Conservation (phyloP, 1,284 basidiomycete genomes). For the Leccinum subfulvum region DNA sequence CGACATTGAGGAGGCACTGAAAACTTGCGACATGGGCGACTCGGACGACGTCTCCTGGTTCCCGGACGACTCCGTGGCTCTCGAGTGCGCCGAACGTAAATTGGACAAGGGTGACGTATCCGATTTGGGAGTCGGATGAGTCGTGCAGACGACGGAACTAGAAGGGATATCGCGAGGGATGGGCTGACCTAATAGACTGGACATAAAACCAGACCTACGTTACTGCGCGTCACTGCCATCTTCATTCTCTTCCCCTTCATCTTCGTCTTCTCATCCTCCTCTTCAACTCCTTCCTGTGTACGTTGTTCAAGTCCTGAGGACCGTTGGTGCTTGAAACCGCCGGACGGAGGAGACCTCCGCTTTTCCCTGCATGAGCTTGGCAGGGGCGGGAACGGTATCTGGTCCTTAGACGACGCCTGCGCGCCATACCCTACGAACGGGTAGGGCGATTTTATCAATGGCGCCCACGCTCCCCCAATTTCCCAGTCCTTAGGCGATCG, state of each 20-base stretch:
- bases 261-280: conserved; percentile 38
- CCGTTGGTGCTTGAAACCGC: conserved; percentile 18
- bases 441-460: conserved; percentile 52
- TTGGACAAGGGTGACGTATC: conserved; percentile 39
- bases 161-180: conserved; percentile 70
- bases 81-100: conserved; percentile 42
- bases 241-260: conserved; percentile 34
- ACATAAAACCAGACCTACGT: conserved; percentile 73
- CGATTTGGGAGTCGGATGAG: conserved; percentile 37
- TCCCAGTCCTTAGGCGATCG: conserved; percentile 39
- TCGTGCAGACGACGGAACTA: conserved; percentile 52
- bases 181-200: conserved; percentile 69
- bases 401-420: conserved; percentile 55
- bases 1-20: conserved; percentile 31
- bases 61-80: conserved; percentile 55
- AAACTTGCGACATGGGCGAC: conserved; percentile 41
- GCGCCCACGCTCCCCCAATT: conserved; percentile 35
- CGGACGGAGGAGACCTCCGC: conserved; percentile 26
- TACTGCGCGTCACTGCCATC: conserved; percentile 46
- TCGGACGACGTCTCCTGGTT: conserved; percentile 53
- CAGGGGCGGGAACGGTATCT: conserved; percentile 71
- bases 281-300: conserved; percentile 39
- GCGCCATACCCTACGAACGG: conserved; percentile 59
- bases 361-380: conserved; percentile 42
- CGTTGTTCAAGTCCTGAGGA: conserved; percentile 19